Conservation (phyloP, 305 asterid genomes). For the Fraxinus greggii region DNA sequence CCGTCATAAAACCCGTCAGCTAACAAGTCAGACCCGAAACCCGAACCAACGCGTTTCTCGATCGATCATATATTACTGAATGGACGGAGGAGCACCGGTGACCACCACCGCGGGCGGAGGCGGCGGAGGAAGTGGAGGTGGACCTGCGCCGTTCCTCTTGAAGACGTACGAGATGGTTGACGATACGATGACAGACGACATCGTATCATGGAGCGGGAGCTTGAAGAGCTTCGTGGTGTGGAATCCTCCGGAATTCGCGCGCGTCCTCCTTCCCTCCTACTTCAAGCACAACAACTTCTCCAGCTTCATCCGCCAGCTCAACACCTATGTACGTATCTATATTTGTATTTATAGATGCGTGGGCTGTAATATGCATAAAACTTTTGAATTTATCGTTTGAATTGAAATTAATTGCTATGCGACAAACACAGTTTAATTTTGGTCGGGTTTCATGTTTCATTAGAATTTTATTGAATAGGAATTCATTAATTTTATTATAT, state of each 20-base stretch:
- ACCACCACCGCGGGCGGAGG: conserved; percentile 16
- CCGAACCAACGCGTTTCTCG: not conserved
- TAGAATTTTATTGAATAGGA: conserved; percentile 1
- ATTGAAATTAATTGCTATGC: conserved; percentile 4
- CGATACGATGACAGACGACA: conserved; percentile 64
- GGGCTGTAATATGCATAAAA: not conserved
- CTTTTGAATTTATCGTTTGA: not conserved
- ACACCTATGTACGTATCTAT: conserved; percentile 67
- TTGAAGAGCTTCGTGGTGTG: conserved; percentile 81
- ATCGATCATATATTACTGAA: conserved; percentile 9
- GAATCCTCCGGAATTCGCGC: conserved; percentile 92
- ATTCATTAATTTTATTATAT: not conserved
- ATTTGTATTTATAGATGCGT: not conserved
- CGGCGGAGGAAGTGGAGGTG: conserved; percentile 49
- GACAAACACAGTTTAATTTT: not conserved
- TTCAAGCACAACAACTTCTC: conserved; percentile 92
- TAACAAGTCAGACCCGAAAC: not conserved
- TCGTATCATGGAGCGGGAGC: conserved; percentile 75
- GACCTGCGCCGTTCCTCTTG: conserved; percentile 86
- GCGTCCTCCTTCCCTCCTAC: conserved; percentile 76
- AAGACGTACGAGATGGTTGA: conserved; percentile 96
- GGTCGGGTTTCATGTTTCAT: not conserved
- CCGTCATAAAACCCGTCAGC: not conserved
- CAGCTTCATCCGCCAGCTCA: conserved; percentile 96
- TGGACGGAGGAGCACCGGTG: conserved; percentile 50